Conservation (phyloP, 257 asterid species). For the Ilex aquifolium region DNA sequence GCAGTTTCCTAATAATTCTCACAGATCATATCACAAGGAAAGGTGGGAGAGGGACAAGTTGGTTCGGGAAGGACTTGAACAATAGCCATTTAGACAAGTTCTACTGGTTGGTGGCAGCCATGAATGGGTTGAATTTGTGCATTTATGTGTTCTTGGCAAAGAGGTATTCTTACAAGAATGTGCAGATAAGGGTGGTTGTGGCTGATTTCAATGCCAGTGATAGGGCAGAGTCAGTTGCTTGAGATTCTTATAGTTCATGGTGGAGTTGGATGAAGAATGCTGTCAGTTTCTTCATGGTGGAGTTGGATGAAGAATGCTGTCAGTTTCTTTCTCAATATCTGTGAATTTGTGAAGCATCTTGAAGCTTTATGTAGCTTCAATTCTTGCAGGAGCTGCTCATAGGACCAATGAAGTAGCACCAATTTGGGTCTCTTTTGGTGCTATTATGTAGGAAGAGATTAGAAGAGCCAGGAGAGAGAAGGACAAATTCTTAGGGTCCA, state of each 20-base stretch:
- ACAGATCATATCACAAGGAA: conserved; percentile 11
- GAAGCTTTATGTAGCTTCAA: too few species aligned
- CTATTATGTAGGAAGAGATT: too few species aligned
- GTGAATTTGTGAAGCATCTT: too few species aligned
- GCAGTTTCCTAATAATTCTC: conserved; percentile 12
- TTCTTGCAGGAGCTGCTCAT: too few species aligned
- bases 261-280: too few species aligned
- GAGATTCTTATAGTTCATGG: background rate
- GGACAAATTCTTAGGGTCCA: too few species aligned
- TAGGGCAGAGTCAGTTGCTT: background rate
- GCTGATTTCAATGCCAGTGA: background rate
- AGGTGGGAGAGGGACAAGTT: conserved; percentile 13
- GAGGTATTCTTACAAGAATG: conserved; percentile 15
- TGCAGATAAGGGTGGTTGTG: background rate
- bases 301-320: too few species aligned
- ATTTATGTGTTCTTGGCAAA: conserved; percentile 12
- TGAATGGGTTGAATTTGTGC: conserved; percentile 7
- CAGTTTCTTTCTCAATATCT: too few species aligned
- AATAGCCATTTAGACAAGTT: conserved; percentile 21
- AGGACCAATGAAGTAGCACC: too few species aligned
- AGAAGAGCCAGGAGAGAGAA: too few species aligned
- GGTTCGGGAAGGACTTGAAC: conserved; percentile 25
- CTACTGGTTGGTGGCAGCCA: conserved; percentile 15
- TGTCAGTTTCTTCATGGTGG: too few species aligned
- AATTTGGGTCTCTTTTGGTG: too few species aligned